These are phyloP conservation scores for Oidiodendron maius DNA, from an alignment of 495 filamentous ascomycete genomes.

Conservation along the genomic window DNA sequence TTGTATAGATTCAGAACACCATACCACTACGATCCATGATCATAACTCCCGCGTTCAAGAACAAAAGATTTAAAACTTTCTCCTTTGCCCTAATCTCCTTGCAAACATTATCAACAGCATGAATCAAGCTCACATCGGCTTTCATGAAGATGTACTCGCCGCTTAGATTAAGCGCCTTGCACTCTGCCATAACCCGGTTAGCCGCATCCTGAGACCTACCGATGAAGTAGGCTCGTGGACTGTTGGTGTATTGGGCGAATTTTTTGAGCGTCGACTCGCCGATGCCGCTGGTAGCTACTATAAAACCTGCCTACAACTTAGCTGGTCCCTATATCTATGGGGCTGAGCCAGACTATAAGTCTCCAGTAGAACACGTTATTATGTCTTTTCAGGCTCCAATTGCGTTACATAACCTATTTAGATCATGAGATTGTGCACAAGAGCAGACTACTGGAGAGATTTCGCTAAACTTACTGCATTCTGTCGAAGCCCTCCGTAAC, in stretches of 20 bases:
- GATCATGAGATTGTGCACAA: too few relatives aligned
- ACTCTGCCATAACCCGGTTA: constrained; percentile 29
- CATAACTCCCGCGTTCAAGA: constrained; percentile 17
- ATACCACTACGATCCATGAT: constrained; percentile 4
- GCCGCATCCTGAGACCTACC: constrained; percentile 34
- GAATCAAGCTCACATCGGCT: constrained; percentile 18
- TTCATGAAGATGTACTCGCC: constrained; percentile 23
- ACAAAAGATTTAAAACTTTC: constrained; percentile 21
- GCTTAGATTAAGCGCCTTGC: constrained; percentile 8
- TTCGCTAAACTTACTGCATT: too few relatives aligned
- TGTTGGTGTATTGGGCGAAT: constrained; percentile 19
- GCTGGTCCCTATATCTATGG: too few relatives aligned
- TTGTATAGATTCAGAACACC: not conserved
- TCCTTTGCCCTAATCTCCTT: constrained; percentile 15
- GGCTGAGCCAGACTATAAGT: too few relatives aligned
- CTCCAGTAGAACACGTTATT: too few relatives aligned
- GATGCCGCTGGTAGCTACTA: constrained; percentile 39
- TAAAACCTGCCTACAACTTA: constrained; percentile 23
- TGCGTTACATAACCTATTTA: too few relatives aligned
- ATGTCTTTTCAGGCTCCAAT: too few relatives aligned
- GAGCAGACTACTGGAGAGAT: too few relatives aligned
- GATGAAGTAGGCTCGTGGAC: constrained; percentile 30
- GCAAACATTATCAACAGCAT: constrained; percentile 21
- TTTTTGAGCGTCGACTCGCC: constrained; percentile 30
- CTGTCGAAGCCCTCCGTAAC: too few relatives aligned